phyloP scores from a whole-genome alignment of 225 moss, liverwort and hornwort species.

The Antitrichia curtipendula region DNA sequence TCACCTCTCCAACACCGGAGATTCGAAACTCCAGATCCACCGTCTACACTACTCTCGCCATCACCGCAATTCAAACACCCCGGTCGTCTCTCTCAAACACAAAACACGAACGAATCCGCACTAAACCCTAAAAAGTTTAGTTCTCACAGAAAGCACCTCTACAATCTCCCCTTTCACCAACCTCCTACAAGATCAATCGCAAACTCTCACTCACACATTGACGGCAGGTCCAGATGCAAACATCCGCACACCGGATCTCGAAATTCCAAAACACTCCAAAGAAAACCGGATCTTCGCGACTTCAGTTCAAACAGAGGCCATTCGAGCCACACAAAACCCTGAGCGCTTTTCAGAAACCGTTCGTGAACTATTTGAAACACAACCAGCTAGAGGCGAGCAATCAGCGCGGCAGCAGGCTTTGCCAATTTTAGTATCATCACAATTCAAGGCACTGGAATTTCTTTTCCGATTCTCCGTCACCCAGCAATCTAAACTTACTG shows the following conservation, averaged over 20 bases:
- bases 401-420: not conserved
- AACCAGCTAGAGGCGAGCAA: not conserved
- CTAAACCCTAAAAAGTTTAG: not conserved
- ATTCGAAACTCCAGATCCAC: not conserved
- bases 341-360: not conserved
- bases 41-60: not conserved
- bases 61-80: not conserved
- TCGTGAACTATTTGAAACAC: not conserved
- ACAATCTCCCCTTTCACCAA: not conserved
- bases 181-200: not conserved
- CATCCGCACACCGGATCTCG: not conserved
- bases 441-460: not conserved
- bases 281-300: not conserved
- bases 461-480: not conserved
- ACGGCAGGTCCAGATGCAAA: not conserved
- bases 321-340: not conserved
- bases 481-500: not conserved
- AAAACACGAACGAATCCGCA: not conserved
- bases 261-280: not conserved
- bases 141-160: not conserved
- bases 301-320: not conserved
- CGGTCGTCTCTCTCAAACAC: not conserved
- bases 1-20: not conserved
- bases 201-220: not conserved
- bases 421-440: not conserved